These are phyloP conservation scores for Colletotrichum phormii DNA, from an alignment of 2,329 filamentous ascomycete genomes.

Conservation along the genomic window DNA sequence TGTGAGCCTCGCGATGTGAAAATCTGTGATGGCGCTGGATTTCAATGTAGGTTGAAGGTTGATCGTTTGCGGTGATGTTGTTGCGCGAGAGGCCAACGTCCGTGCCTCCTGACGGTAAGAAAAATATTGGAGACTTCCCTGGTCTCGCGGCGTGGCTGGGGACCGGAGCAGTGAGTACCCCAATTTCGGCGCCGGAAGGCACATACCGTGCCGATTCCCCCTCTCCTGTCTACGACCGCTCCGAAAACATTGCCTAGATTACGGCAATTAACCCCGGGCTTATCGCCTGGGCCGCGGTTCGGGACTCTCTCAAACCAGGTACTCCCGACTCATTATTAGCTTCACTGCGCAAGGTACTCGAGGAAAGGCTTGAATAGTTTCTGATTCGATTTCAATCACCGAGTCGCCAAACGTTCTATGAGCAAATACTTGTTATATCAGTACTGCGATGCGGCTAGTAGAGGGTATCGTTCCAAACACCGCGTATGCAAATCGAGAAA, in stretches of 20 bases:
- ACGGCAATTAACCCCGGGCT: background rate
- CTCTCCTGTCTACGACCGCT: constrained; percentile 6
- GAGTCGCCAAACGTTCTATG: background rate
- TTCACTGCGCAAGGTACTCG: background rate
- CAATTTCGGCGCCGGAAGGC: constrained; percentile 24
- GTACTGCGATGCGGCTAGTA: constrained; percentile 9
- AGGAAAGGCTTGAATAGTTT: background rate
- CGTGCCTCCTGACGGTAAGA: background rate
- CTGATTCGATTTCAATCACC: background rate
- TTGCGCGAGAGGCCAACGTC: background rate
- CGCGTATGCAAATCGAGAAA: constrained; percentile 14
- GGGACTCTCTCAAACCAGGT: background rate
- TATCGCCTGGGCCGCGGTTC: background rate
- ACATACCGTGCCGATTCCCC: constrained; percentile 20
- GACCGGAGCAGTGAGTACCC: constrained; percentile 29
- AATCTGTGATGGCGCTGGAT: background rate
- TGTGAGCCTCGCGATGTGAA: background rate
- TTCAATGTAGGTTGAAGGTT: background rate
- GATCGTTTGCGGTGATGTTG: background rate
- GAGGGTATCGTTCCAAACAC: constrained; percentile 31
- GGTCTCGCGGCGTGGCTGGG: constrained; percentile 21
- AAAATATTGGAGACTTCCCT: constrained; percentile 3
- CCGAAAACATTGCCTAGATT: background rate
- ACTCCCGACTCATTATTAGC: background rate
- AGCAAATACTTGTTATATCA: background rate